Base-by-base conservation (phyloP, 2,329 filamentous ascomycete species). In the Thermochaetoides dissita region DNA sequence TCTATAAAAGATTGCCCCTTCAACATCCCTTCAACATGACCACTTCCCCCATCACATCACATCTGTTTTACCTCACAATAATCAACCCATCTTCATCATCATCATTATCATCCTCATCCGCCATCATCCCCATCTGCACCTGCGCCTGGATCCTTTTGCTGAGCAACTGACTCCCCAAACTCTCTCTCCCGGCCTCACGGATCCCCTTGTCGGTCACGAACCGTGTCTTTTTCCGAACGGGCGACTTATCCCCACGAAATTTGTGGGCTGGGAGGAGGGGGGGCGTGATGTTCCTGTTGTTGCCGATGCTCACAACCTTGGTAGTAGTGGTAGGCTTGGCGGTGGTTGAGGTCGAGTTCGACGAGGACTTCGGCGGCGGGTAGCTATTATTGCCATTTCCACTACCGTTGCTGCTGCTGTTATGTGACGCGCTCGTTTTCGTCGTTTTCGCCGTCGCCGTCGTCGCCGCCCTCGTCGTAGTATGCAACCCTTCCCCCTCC, bases 191-290 rank as follows among this genome's bases (percentile, higher is more conserved):
- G 4, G 83, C 82, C 59, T 85, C 81, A 42, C 77, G 73, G 47
- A 88, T 87, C 0, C 83, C 83, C 57, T 80, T 84, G 35, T 78
- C 76, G 28, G 83, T 85, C 34, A 87, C 72, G 55, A 88, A 87
- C n/a, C 82, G 69, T 40, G 82, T 87, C 68, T 84, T 85, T 62
- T 85, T 81, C 50, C 73, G 68, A 30, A 76, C 69, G 0, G 74
- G 74, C 55, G 55, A 68, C 49, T 46, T 57, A 39, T 59, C 53
- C 6, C 59, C 45, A 56, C 40, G 41, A 6, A 6, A n/a, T n/a
- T 9, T 9, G 31, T 33, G 31, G 31, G 31, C 31, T 24, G 17
- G 17, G 17, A 24, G 17, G 17, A 24, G 17, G 17, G 17, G 17
- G 17, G 17, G 17, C 17, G 17, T 24, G 17, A 24, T 24, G 17